Evolutionary conservation across 2,329 filamentous ascomycete genomes (phyloP), one percentile per base, ranked within the genome.

Genomic region (Fusarium tjaetaba): DNA sequence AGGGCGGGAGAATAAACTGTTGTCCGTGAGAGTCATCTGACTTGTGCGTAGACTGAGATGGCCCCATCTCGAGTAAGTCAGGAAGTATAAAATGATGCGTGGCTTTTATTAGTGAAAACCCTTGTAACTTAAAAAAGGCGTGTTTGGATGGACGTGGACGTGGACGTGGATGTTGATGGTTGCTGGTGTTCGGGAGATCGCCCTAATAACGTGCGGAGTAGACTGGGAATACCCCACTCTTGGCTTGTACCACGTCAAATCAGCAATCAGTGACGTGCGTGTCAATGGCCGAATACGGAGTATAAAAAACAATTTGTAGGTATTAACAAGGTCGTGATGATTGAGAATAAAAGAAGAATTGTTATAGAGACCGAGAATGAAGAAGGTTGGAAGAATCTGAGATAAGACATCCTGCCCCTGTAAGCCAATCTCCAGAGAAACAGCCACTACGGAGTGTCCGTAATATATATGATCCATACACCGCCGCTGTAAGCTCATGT

Each of bases 1-100:
- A 78, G 18, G 77, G 70, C 10, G 77, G 77, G 4, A 78, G 67
- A 51, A 70, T 28, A 51, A 78, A 78, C 15, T 78, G 75, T 43
- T 52, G 43, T 16, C 49, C 61, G 18, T 65, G 59, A 11, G 63
- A 24, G 7, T 64, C 56, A 38, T 28, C 45, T 18, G 45, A 38
- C 49, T 66, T 70, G 49, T 68, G 48, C 1, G 48, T 43, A 20
- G 72, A 60, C 20, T 63, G 61, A 4, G 70, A 62, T 32, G 62
- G 62, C 8, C 68, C 75, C 75, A 77, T 76, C 28, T 28, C 41
- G 34, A 28, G 7, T 20, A 60, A 63, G 42, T 32, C 42, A 51
- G 28, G 42, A 51, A 38, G 20, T 34, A 43, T 34, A 41, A 51
- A 41, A 49, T 2, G 20, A 30, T 20, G 15, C 16, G 22, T 43